Evolutionary conservation across 768 basidiomycete genomes (phyloP).

Genomic region (Leccinum fibrillosum): DNA sequence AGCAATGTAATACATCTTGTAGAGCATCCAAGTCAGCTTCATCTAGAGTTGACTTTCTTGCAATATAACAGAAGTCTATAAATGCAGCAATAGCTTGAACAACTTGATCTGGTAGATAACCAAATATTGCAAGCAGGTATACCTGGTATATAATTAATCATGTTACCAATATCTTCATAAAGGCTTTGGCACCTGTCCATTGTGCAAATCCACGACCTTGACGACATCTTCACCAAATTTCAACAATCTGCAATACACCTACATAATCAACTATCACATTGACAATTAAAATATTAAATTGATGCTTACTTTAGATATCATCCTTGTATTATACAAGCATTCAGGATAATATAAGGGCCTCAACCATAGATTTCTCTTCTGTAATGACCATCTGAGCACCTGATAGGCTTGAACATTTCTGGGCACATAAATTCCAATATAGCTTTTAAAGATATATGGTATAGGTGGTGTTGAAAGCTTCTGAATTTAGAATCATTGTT

Average conservation of each 20-base stretch:
- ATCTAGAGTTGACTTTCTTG: not conserved
- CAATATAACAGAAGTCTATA: not conserved
- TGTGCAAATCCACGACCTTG: not conserved
- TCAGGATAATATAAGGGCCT: not conserved
- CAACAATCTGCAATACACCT: not conserved
- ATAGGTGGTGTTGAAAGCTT: not conserved
- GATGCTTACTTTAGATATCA: not conserved
- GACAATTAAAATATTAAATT: not conserved
- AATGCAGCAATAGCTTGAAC: not conserved
- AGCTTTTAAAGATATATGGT: not conserved
- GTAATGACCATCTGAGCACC: not conserved
- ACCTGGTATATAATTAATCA: not conserved
- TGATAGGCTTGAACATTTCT: not conserved
- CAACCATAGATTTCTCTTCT: not conserved
- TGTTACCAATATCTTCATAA: not conserved
- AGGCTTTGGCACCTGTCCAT: constrained; percentile 1
- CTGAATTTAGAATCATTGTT: not conserved
- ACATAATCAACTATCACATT: not conserved
- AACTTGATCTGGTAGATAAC: not conserved
- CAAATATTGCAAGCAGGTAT: not conserved
- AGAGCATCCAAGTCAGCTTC: not conserved
- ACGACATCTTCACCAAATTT: not conserved
- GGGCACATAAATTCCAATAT: not conserved
- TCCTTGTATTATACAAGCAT: not conserved
- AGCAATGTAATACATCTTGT: not conserved